Base-by-base conservation (phyloP, 768 basidiomycete species). In the Suillus americanus region DNA sequence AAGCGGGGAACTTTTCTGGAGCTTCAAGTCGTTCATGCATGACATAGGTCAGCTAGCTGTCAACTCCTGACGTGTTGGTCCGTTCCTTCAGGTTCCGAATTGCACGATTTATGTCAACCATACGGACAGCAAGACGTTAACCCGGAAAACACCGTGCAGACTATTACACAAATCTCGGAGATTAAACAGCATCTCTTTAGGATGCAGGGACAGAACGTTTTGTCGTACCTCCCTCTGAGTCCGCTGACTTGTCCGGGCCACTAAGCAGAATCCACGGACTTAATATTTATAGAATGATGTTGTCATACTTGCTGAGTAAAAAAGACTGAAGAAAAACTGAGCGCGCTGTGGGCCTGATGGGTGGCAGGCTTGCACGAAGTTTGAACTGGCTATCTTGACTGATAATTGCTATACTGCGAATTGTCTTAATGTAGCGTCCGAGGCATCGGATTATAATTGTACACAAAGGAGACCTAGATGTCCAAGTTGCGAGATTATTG, bases 1-100 rank as follows among this genome's bases (percentile, higher is more conserved):
- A 37, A 14, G 35, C 3, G 69, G 69, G 2, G 71, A 69, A 46
- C 62, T 71, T 55, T 74, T 72, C 60, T 75, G 73, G 74, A 70
- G 68, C 55, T 51, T 75, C 30, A 30, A 30, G 30, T 30, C 30
- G 9, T 76, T 76, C 25, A 72, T 72, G 8, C 72, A 75, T 62
- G 74, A 61, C n/a, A 65, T 62, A 30, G 28, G 48, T 55, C 50
- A 12, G 12, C 13, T 28, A 16, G 25, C 9, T 28, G 16, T 28
- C 16, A 3, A 56, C 18, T 59, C 20, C 3, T 38, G 9, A 60
- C 37, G 18, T 1, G 37, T 35, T 60, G 18, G 12, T 65, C 16
- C 20, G 54, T 2, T 65, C 16, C 41, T 62, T 25, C 16, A 68
- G 63, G 69, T 70, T 13, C 61, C 64, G 3, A 25, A 56, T 33